Base-by-base conservation (phyloP, 1,139 yeast species). In the Candida mesenterica region DNA sequence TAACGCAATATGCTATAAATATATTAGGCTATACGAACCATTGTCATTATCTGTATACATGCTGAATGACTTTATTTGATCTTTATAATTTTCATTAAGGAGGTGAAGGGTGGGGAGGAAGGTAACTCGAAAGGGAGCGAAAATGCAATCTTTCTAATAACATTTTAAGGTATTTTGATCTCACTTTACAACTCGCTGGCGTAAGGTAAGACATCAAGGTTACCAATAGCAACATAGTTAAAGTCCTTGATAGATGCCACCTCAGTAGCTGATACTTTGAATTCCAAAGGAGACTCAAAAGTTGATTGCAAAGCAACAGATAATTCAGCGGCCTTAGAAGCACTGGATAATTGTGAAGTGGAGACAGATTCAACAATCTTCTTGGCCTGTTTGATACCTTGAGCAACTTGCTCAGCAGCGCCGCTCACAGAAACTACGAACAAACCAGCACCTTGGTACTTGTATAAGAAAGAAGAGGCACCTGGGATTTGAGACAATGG, bases 221-320 rank as follows among this genome's bases (percentile, higher is more conserved):
- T 83, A 68, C 99, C 99, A 48, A 88, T 82, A 47, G 94, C 96
- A 48, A 84, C 95, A 57, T 84, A 83, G 71, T 84, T 89, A 71
- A 82, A 81, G 54, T 79, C 79, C 48, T 77, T 76, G 49, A 80
- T 59, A 53, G 80, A 72, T 54, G 75, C 68, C 23, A 32, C 37
- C 10, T 33, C 18, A 19, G 32, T 22, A 38, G 58, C 52, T 30
- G 61, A 56, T 28, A 59, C 57, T 59, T 75, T 68, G 54, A 80
- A 69, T 45, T 68, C 62, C 37, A 52, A 72, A 48, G 68, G 66
- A 50, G 54, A 37, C 48, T 76, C 75, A 43, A 73, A 68, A 43
- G 82, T 73, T 33, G 67, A 55, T 57, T 69, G 73, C 53, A 70
- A 66, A 36, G 74, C 75, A 42, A 59, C 55, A 31, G 68, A 53